These are phyloP conservation scores for Phlebiopsis flavidoalba DNA, from an alignment of 768 basidiomycete genomes.

Conservation along the genomic window DNA sequence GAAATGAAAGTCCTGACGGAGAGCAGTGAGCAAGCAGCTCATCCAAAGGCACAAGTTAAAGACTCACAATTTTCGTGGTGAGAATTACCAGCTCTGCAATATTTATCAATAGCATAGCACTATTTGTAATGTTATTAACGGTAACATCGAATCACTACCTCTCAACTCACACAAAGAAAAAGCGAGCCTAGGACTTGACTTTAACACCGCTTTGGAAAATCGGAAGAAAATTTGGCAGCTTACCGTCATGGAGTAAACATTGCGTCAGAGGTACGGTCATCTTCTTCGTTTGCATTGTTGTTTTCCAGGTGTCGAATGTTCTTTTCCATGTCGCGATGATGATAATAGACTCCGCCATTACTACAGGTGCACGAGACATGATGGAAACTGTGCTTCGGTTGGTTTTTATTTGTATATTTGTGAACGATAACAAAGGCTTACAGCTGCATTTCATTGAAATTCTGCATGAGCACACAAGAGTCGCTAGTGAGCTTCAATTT, in stretches of 20 bases:
- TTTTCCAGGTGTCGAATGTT: not conserved
- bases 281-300: not conserved
- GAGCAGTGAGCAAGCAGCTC: too few relatives aligned
- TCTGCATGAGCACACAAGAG: too few relatives aligned
- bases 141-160: too few relatives aligned
- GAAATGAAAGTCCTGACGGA: not conserved
- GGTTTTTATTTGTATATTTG: too few relatives aligned
- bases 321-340: not conserved
- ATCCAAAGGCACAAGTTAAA: not conserved
- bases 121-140: constrained; percentile 34
- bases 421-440: too few relatives aligned
- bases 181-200: not conserved
- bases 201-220: not conserved
- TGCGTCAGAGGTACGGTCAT: not conserved
- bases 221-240: not conserved
- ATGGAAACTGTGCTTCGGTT: not conserved
- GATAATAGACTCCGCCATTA: not conserved
- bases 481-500: too few relatives aligned
- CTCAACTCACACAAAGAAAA: not conserved
- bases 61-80: not conserved
- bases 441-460: too few relatives aligned
- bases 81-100: not conserved
- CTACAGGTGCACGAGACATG: not conserved
- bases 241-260: not conserved
- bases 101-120: not conserved